phyloP scores from a whole-genome alignment of 2,329 filamentous ascomycete genomes.

The Microcera coccophila region DNA sequence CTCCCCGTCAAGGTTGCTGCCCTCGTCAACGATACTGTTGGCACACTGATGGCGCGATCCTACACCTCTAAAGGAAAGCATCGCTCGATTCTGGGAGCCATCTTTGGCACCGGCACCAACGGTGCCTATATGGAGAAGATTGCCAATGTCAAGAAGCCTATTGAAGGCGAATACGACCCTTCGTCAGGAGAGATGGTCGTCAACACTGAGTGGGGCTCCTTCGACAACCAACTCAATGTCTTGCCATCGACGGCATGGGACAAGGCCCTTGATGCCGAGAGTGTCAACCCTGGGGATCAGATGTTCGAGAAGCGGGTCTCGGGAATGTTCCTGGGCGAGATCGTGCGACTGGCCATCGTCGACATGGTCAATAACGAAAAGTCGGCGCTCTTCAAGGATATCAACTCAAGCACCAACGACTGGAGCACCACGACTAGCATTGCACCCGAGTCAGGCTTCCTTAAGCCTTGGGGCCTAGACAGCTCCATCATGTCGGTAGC shows the following conservation, averaged over 20 bases:
- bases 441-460: slow-evolving; percentile 61
- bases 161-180: slow-evolving; percentile 67
- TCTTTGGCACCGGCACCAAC: slow-evolving; percentile 97
- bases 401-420: slow-evolving; percentile 68
- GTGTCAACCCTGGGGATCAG: slow-evolving; percentile 88
- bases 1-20: slow-evolving; percentile 93
- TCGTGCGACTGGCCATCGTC: slow-evolving; percentile 73
- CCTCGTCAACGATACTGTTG: slow-evolving; percentile 95
- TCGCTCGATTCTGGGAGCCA: slow-evolving; percentile 85
- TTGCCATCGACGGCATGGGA: slow-evolving; percentile 86
- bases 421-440: slow-evolving; percentile 67
- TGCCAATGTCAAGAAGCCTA: slow-evolving; percentile 73
- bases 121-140: slow-evolving; percentile 96
- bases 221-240: slow-evolving; percentile 88
- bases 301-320: slow-evolving; percentile 99
- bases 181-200: slow-evolving; percentile 92
- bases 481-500: slow-evolving; percentile 86
- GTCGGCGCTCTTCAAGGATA: slow-evolving; percentile 70
- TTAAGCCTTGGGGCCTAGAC: slow-evolving; percentile 83
- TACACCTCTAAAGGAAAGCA: slow-evolving; percentile 89
- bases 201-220: slow-evolving; percentile 98
- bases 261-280: slow-evolving; percentile 68
- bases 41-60: slow-evolving; percentile 94
- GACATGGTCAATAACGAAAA: slow-evolving; percentile 65
- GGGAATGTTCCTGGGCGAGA: slow-evolving; percentile 97